Evolutionary conservation across 345 rosid genomes (phyloP), one percentile per base, ranked within the genome.

Genomic region (Murraya paniculata): DNA sequence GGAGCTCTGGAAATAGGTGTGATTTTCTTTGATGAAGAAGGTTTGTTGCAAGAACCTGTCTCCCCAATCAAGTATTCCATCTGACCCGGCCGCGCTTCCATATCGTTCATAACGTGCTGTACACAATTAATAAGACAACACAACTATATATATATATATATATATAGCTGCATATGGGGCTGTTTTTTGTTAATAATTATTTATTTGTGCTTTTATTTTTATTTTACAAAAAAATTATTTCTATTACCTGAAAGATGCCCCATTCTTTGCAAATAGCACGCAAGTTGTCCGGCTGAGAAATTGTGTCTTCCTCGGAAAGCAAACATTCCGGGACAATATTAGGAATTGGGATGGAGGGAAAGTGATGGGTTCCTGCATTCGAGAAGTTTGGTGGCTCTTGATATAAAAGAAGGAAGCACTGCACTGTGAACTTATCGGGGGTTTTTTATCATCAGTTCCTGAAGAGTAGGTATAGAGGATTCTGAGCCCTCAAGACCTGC

Each of bases 1-100:
- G 87, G 64, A 88, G 86, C 74, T 81, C 78, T 16, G 89, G 87
- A 18, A 88, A 31, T 9, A 88, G 85, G 28, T 84, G 86, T 11
- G 82, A 56, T 67, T 78, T 84, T 56, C 87, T 81, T 71, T 66
- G 39, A 4, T 81, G 50, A 45, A 73, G 35, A 4, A 86, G 88
- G 72, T 80, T 80, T 41, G 80, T 75, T 35, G 48, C 80, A 77
- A 77, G 24, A 84, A 55, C 72, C 84, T 53, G 45, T 84, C 87
- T 0, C 81, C 85, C 87, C 85, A 85, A 27, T 85, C 85, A 57
- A 82, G 80, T 21, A 82, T 80, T 56, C 73, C 86, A 11, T 76
- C 36, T 13, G 64, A 6, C 65, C 64, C 74, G 4, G 58, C 11
- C 0, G 25, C 0, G 30, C 61, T 38, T 61, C 81, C 85, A 72